Conservation (phyloP, 2,329 filamentous ascomycete species). For the Colletotrichum gloeosporioides region DNA sequence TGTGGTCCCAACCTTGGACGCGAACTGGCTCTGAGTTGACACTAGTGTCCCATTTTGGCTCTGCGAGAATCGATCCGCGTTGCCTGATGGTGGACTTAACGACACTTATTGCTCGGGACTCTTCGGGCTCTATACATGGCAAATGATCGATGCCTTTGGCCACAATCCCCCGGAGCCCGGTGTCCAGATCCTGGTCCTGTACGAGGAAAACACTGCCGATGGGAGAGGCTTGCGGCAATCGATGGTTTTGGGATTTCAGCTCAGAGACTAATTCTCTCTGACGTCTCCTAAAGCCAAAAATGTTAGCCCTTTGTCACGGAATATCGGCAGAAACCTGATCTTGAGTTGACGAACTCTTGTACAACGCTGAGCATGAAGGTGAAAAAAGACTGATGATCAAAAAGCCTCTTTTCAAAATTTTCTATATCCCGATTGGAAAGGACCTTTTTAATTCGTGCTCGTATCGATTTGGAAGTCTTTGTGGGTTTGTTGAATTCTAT, state of each 20-base stretch:
- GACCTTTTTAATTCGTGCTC: neutral
- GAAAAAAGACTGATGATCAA: neutral
- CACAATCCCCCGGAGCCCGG: neutral
- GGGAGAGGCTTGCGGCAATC: neutral
- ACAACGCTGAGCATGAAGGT: neutral
- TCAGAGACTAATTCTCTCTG: neutral
- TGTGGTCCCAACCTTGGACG: neutral
- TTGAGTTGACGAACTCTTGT: neutral
- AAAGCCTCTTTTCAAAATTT: neutral
- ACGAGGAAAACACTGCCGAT: neutral
- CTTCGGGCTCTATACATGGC: neutral
- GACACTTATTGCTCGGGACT: neutral
- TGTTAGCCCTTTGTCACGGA: neutral
- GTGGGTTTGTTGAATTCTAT: neutral
- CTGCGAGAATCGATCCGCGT: neutral
- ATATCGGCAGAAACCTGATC: neutral
- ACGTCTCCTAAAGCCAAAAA: neutral
- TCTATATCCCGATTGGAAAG: neutral
- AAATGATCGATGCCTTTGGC: neutral
- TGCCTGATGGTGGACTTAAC: neutral
- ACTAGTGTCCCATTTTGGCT: neutral
- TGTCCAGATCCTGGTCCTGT: neutral
- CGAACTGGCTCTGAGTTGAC: neutral
- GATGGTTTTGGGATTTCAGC: neutral
- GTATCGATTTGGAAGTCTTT: neutral